Percentiles rank a stretch among this genome's conserved stretches.
Evolutionary conservation across 2,329 filamentous ascomycete species (phyloP).

Genomic region (Epichloe hybrida): DNA sequence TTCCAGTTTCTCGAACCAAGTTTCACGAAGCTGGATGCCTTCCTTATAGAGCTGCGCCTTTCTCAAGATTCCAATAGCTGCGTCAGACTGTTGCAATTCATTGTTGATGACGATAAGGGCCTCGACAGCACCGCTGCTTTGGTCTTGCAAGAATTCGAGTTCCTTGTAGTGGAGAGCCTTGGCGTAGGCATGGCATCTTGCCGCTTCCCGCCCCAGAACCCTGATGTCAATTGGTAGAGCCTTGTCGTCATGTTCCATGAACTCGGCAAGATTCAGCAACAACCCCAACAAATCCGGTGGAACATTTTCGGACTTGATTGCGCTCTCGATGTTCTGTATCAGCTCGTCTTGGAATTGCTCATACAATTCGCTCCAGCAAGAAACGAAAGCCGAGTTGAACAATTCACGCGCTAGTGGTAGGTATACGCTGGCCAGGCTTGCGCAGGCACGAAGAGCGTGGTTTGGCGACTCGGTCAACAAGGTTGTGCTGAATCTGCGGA

Average conservation of each 20-base stretch:
- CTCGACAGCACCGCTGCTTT: slow-evolving; percentile 89
- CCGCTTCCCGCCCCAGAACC: slow-evolving; percentile 85
- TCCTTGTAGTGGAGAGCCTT: slow-evolving; percentile 99
- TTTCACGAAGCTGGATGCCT: slow-evolving; percentile 85
- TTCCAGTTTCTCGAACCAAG: slow-evolving; percentile 97
- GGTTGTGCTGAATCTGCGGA: slow-evolving; percentile 90
- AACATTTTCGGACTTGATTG: slow-evolving; percentile 88
- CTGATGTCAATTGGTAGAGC: slow-evolving; percentile 94
- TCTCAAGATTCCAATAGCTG: slow-evolving; percentile 90
- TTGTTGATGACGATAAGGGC: slow-evolving; percentile 99
- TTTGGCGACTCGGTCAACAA: slow-evolving; percentile 91
- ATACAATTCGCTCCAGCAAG: slow-evolving; percentile 96
- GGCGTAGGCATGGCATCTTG: slow-evolving; percentile 92
- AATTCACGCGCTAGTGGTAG: slow-evolving; percentile 81
- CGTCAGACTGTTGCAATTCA: slow-evolving; percentile 94
- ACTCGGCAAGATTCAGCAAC: slow-evolving; percentile 89
- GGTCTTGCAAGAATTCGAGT: slow-evolving; percentile 93
- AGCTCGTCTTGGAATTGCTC: slow-evolving; percentile 95
- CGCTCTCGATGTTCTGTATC: slow-evolving; percentile 88
- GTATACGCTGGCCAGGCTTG: slow-evolving; percentile 80
- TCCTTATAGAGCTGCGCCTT: slow-evolving; percentile 94
- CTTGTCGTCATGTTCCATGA: slow-evolving; percentile 99
- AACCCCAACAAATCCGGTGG: slow-evolving; percentile 91
- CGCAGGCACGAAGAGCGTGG: slow-evolving; percentile 85
- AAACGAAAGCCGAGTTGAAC: slow-evolving; percentile 98